Evolutionary conservation across 495 filamentous ascomycete genomes (phyloP), one percentile per base, ranked within the genome.

Genomic region (Penicillium roqueforti): DNA sequence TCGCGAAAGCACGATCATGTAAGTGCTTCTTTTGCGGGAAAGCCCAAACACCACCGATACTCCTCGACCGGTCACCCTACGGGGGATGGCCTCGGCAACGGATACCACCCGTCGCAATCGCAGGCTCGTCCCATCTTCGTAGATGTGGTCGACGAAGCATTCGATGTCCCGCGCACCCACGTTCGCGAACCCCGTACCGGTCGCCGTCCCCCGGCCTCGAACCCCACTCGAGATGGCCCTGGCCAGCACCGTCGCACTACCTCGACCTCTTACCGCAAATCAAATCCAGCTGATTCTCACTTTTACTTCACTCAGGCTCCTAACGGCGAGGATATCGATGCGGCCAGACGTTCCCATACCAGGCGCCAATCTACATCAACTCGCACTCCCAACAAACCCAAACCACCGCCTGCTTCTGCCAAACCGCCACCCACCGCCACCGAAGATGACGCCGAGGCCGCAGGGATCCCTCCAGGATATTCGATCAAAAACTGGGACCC

Each of bases 401-500:
- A 72, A 59, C 72, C 75, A 58, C 73, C 75, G 16, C 54, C 73
- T 1, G 56, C 72, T 3, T 59, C 77, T 9, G 63, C 70, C 16
- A 76, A 77, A 55, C 77, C 75, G 57, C 61, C 83, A 43, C 78
- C 82, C 48, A 82, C 85, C 71, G 92, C 95, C 50, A 96, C 91
- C 51, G 89, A 90, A 67, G 87, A 82, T 38, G 91, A 97, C 68
- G 89, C 89, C 57, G 81, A 82, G 64, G 80, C 79, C 54, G 87
- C 88, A 52, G 81, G 83, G 45, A 97, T 99, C 54, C 95, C 93
- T 3, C 69, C 85, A 1, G 93, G 95, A 42, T 99, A 96, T 74
- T 96, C 88, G 31, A 83, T 91, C 72, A 97, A 97, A 76, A 97
- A 99, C 79, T 99, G 93, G 93, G 95, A 97, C 67, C 92, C 92